Evolutionary conservation across 768 basidiomycete genomes (phyloP).

Genomic region (Suillus hirtellus): DNA sequence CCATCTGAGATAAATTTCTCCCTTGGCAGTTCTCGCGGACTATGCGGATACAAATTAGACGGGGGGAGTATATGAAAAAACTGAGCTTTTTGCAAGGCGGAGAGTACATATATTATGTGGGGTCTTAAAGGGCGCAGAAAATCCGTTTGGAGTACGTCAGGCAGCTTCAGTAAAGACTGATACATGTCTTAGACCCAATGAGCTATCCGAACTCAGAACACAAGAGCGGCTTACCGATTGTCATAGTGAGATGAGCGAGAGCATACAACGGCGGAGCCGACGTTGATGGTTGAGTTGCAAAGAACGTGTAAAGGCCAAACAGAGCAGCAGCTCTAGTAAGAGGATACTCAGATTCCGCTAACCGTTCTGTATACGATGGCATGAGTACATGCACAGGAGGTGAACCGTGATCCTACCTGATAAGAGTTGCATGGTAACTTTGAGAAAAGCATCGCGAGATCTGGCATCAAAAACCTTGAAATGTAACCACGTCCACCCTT

Average conservation of each 20-base stretch:
- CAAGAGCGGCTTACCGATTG: constrained; percentile 48
- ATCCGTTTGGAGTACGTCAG: constrained; percentile 42
- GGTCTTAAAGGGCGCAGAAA: constrained; percentile 49
- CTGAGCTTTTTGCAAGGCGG: constrained; percentile 44
- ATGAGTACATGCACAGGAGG: not conserved
- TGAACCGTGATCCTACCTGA: constrained; percentile 48
- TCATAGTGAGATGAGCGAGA: constrained; percentile 58
- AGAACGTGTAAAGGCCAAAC: constrained; percentile 72
- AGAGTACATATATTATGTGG: constrained; percentile 50
- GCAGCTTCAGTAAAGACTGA: constrained; percentile 47
- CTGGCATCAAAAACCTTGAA: constrained; percentile 71
- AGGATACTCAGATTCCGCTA: constrained; percentile 48
- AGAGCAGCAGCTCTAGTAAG: constrained; percentile 60
- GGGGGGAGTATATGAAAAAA: constrained; percentile 64
- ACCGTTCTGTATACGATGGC: constrained; percentile 47
- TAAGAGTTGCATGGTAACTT: constrained; percentile 61
- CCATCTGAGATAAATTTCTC: constrained; percentile 53
- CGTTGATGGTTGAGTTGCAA: constrained; percentile 61
- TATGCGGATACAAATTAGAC: constrained; percentile 49
- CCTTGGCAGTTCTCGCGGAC: constrained; percentile 67
- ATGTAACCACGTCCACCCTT: constrained; percentile 77
- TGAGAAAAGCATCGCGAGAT: constrained; percentile 62
- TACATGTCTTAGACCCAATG: constrained; percentile 52
- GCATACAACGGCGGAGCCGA: constrained; percentile 51
- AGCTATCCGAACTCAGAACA: not conserved